These are phyloP conservation scores for Xylariaceae sp. DNA, from an alignment of 2,329 filamentous ascomycete species.

Conservation along the genomic window DNA sequence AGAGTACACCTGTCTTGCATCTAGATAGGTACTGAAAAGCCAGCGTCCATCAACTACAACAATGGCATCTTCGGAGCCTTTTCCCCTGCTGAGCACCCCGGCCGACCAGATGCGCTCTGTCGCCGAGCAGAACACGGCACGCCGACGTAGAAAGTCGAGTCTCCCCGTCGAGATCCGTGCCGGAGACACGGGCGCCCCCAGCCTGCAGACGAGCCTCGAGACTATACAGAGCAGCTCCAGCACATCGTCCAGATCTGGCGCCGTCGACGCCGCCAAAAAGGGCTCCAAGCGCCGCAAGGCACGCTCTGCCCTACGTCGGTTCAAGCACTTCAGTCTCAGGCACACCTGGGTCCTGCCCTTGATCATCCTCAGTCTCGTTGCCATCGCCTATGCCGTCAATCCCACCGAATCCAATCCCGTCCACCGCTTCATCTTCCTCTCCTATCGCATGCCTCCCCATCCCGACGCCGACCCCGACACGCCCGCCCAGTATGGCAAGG, in stretches of 20 bases:
- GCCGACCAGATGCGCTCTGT: constrained; percentile 45
- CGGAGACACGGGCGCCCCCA: constrained; percentile 54
- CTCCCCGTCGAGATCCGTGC: constrained; percentile 50
- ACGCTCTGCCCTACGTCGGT: constrained; percentile 50
- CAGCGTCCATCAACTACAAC: constrained; percentile 13
- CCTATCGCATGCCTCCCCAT: constrained; percentile 66
- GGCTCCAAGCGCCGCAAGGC: constrained; percentile 54
- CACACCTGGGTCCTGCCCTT: constrained; percentile 65
- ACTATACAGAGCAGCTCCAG: constrained; percentile 33
- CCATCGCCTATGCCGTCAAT: constrained; percentile 68
- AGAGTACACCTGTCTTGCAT: not conserved
- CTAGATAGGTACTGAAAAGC: not conserved
- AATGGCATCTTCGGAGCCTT: constrained; percentile 51
- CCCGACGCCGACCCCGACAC: constrained; percentile 37
- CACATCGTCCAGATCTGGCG: constrained; percentile 13
- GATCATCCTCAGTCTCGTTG: constrained; percentile 59
- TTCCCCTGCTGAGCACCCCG: constrained; percentile 50
- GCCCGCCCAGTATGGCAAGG: constrained; percentile 77
- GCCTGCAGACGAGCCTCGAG: constrained; percentile 49
- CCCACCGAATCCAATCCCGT: constrained; percentile 76
- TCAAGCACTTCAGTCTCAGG: constrained; percentile 48
- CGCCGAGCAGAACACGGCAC: constrained; percentile 34
- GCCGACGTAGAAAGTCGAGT: constrained; percentile 54
- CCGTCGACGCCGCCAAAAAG: constrained; percentile 35
- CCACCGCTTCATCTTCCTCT: constrained; percentile 81